Conservation (phyloP, 2,329 filamentous ascomycete genomes). For the Trichophyton schoenleinii region DNA sequence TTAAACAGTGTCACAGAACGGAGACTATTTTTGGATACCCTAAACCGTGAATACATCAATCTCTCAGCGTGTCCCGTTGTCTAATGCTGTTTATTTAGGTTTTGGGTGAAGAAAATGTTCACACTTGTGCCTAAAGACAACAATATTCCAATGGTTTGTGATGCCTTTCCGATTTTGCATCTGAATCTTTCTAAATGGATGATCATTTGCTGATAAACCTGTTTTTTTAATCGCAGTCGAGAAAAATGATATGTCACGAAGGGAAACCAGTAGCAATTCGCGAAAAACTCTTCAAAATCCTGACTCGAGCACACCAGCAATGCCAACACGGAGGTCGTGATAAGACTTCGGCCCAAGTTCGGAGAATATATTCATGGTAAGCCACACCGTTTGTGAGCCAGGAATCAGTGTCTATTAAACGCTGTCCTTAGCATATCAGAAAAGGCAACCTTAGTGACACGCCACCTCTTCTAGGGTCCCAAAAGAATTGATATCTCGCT, state of each 20-base stretch:
- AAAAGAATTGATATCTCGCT: constrained; percentile 41
- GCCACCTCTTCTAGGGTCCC: constrained; percentile 32
- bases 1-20: background rate
- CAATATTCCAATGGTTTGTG: constrained; percentile 27
- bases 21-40: background rate
- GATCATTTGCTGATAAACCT: constrained; percentile 6
- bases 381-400: background rate
- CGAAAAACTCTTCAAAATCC: constrained; percentile 40
- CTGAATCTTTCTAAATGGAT: background rate
- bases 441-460: background rate
- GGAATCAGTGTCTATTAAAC: background rate
- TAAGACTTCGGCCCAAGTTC: constrained; percentile 41
- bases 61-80: background rate
- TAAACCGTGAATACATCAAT: constrained; percentile 3
- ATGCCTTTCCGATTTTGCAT: constrained; percentile 5
- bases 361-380: constrained; percentile 40
- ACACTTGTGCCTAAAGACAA: constrained; percentile 32
- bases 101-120: constrained; percentile 45
- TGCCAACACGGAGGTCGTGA: constrained; percentile 42
- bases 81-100: constrained; percentile 22
- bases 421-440: background rate
- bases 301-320: constrained; percentile 39
- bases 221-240: constrained; percentile 18
- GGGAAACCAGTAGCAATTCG: constrained; percentile 42
- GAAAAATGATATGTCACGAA: constrained; percentile 38